Evolutionary conservation across 1,284 basidiomycete genomes (phyloP), one percentile per base, ranked within the genome.

Genomic region (Ustilago cynodontis): DNA sequence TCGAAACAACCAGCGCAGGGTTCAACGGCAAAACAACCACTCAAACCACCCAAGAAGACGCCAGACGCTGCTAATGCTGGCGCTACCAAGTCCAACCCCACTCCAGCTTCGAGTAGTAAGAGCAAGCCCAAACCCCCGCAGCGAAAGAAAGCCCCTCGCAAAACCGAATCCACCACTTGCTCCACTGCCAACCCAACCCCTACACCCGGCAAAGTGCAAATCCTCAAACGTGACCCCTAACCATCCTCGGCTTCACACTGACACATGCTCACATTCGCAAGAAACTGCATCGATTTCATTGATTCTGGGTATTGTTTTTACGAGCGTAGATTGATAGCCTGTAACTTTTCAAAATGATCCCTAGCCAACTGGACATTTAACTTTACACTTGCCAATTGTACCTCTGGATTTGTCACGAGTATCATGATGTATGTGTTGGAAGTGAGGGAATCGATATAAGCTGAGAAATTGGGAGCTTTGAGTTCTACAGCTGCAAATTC

Each of bases 361-460:
- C 93, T 89, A 9, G 93, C 93, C 73, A 94, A 89, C 45, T 91
- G 89, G 57, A 95, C 92, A 81, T 95, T 95, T 84, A 94, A 88
- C 85, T 91, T 91, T 73, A 95, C 87, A 2, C 93, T 93, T 3
- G 93, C 92, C 1, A 92, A 91, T 88, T 94, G 92, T 80, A 96
- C 92, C 82, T 91, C 90, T 0, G 93, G 93, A 85, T 97, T 92
- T 69, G 94, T 92, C 11, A 94, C 91, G 37, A 99, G 90, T 66
- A 96, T 90, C 82, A 99, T 89, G 64, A 98, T 92, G 82, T 95
- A 98, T 0, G 96, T 98, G 86, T 96, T 98, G 80, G 91, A 90
- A 14, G 96, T 98, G 87, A 99, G 89, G 79, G 93, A 92, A 81
- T 98, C 95, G 52, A 99, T 90, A n/a, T 97, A 93, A 2, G 95